Evolutionary conservation across 2,329 filamentous ascomycete species (phyloP).

Genomic region (Colletotrichum gloeosporioides): DNA sequence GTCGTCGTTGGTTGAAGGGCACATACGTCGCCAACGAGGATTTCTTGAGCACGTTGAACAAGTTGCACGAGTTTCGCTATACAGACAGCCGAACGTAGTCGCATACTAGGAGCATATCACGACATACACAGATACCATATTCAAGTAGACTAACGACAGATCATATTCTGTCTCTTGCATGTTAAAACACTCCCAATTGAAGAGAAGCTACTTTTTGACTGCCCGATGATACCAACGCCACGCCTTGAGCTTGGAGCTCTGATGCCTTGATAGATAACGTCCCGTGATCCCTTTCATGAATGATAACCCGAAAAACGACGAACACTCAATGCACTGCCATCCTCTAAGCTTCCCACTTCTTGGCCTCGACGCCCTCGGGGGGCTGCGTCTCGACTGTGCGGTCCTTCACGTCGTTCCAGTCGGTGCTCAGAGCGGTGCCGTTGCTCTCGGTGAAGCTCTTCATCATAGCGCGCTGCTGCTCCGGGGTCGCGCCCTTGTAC

Average conservation of each 20-base stretch:
- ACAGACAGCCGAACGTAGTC: not conserved
- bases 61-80: not conserved
- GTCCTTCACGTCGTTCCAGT: constrained; percentile 82
- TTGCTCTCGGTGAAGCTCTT: constrained; percentile 96
- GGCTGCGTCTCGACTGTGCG: constrained; percentile 75
- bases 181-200: not conserved
- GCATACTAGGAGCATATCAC: not conserved
- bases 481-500: constrained; percentile 76
- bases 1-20: constrained; percentile 83
- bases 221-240: not conserved
- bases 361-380: constrained; percentile 79
- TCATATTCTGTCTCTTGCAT: not conserved
- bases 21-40: constrained; percentile 73
- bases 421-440: constrained; percentile 89
- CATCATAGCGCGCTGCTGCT: constrained; percentile 93
- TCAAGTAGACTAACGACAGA: not conserved
- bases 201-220: not conserved
- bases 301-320: not conserved
- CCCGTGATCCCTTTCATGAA: not conserved
- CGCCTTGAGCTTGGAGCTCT: not conserved
- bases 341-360: constrained; percentile 61
- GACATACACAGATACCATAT: not conserved
- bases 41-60: constrained; percentile 37
- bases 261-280: not conserved
- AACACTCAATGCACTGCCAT: not conserved